Evolutionary conservation across 345 rosid species (phyloP), one percentile per base, ranked within the genome.

Genomic region (Mercurialis annua): DNA sequence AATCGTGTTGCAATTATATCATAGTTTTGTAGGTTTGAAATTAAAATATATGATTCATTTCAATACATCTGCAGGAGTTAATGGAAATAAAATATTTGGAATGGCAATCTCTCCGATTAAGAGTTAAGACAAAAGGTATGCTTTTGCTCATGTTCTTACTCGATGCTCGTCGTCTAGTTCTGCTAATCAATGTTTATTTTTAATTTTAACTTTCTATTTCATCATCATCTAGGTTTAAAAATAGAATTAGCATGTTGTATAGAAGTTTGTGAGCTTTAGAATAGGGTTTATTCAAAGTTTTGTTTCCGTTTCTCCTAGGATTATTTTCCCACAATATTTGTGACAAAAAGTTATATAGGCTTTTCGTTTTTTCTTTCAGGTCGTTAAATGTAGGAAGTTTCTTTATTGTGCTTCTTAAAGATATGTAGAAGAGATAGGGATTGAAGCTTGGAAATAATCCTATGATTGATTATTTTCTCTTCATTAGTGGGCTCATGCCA

Each of bases 41-140:
- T n/a, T n/a, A n/a, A n/a, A n/a, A n/a, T n/a, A n/a, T n/a, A n/a
- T n/a, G n/a, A n/a, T n/a, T n/a, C n/a, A n/a, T n/a, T n/a, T n/a
- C n/a, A n/a, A n/a, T n/a, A n/a, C n/a, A n/a, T n/a, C n/a, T n/a
- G n/a, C n/a, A n/a, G n/a, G n/a, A n/a, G n/a, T n/a, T n/a, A n/a
- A n/a, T n/a, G n/a, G n/a, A n/a, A n/a, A n/a, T n/a, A 76, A 91
- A 79, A 86, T 94, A 76, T 80, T 87, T 59, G 99, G 99, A 56
- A 85, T 91, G 99, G 91, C 96, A 36, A 96, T 96, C 33, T 94
- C 97, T 53, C 99, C 78, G 21, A 89, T n/a, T n/a, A n/a, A n/a
- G n/a, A n/a, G n/a, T 94, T 58, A 89, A 89, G 68, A 67, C 90
- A 24, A 91, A 91, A 74, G 92, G 97, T 91, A 71, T 21, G n/a